These are phyloP conservation scores for Vicia sativa DNA, from an alignment of 306 rosid species.

Conservation along the genomic window DNA sequence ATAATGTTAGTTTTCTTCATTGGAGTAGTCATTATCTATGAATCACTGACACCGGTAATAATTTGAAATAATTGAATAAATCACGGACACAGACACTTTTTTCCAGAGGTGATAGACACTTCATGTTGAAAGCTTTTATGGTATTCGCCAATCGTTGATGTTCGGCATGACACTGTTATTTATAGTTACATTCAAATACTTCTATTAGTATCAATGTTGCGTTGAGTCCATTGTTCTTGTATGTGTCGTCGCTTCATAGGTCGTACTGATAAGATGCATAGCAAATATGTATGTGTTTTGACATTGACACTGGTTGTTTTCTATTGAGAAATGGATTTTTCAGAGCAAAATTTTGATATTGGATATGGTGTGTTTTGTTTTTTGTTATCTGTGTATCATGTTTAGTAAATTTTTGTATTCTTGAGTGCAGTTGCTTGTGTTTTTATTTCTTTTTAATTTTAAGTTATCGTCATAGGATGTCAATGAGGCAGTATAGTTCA, in stretches of 20 bases:
- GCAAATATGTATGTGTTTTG: not conserved
- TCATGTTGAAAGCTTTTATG: not conserved
- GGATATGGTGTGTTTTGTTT: not conserved
- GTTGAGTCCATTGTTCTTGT: not conserved
- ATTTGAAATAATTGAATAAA: no score
- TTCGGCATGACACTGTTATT: not conserved
- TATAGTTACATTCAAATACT: not conserved
- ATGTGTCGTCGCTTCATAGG: not conserved
- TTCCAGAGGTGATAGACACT: not conserved
- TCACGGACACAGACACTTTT: no score
- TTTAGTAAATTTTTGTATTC: not conserved
- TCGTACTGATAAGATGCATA: not conserved
- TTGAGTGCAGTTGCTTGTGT: slow-evolving; percentile 12
- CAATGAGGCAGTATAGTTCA: slow-evolving; percentile 43
- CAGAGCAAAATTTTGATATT: not conserved
- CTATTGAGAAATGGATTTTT: not conserved
- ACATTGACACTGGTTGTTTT: not conserved
- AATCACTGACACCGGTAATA: no score
- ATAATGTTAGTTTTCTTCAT: slow-evolving; percentile 28
- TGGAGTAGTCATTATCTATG: not conserved
- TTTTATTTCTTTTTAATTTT: slow-evolving; percentile 30
- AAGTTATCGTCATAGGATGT: slow-evolving; percentile 36
- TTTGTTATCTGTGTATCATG: not conserved
- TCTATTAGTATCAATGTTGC: not conserved
- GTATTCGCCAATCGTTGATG: not conserved